phyloP scores from a whole-genome alignment of 2,329 filamentous ascomycete genomes.

The Alternaria gaisen region DNA sequence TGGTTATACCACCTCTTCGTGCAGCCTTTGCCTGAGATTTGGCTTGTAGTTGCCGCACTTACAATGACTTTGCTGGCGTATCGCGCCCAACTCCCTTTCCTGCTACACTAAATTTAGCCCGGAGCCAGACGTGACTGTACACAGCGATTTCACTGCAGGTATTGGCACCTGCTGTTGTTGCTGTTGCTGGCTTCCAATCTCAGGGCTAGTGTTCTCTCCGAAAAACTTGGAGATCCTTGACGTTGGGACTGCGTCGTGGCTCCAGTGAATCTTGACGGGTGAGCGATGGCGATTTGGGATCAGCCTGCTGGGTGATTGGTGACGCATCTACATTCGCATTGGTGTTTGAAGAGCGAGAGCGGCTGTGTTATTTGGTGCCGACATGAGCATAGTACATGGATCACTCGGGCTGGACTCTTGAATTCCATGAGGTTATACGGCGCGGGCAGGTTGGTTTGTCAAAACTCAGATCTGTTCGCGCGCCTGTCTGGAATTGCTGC shows the following conservation, averaged over 20 bases:
- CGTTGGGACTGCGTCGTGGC: not conserved
- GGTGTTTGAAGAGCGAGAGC: not conserved
- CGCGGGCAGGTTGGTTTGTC: not conserved
- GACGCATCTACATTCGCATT: not conserved
- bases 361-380: not conserved
- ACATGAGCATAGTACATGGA: not conserved
- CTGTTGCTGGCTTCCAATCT: not conserved
- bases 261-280: not conserved
- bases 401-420: conserved; percentile 1
- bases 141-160: not conserved
- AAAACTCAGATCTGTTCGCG: not conserved
- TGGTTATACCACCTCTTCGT: not conserved
- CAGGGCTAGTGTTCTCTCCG: not conserved
- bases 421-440: conserved; percentile 2
- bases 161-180: not conserved
- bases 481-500: not conserved
- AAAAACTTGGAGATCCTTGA: not conserved
- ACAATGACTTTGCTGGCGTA: not conserved
- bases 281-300: not conserved
- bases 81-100: not conserved
- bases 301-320: not conserved
- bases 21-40: not conserved
- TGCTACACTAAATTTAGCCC: not conserved
- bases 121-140: not conserved
- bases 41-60: not conserved